A percentile compares a stretch with the other conserved stretches of the same genome.
phyloP scores from a whole-genome alignment of 2,329 filamentous ascomycete species.

The Volutella citrinella region DNA sequence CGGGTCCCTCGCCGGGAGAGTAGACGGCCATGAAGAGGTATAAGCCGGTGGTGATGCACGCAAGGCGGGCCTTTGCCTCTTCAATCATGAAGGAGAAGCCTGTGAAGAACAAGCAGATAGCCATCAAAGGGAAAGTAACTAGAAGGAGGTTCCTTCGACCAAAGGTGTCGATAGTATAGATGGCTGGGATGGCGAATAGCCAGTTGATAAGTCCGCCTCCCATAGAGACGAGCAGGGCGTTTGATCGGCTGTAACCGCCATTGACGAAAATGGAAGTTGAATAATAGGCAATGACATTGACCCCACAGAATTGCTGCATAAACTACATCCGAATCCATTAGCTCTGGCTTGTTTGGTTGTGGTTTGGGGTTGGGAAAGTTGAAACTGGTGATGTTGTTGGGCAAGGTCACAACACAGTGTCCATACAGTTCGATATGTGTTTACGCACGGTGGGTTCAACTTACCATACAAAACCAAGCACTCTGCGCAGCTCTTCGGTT shows the following conservation, averaged over 20 bases:
- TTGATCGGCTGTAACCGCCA: slow-evolving; percentile 38
- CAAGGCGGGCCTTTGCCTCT: slow-evolving; percentile 22
- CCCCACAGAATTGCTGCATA: slow-evolving; percentile 35
- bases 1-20: slow-evolving; percentile 53
- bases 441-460: no score
- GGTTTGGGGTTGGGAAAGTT: not conserved
- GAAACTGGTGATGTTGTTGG: no score
- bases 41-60: slow-evolving; percentile 34
- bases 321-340: slow-evolving; percentile 18
- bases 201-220: slow-evolving; percentile 58
- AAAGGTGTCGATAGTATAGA: slow-evolving; percentile 58
- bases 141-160: slow-evolving; percentile 54
- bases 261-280: slow-evolving; percentile 41
- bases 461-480: slow-evolving; percentile 35
- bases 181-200: slow-evolving; percentile 54
- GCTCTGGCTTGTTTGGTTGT: not conserved
- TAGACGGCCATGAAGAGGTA: slow-evolving; percentile 41
- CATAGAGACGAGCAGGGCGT: slow-evolving; percentile 52
- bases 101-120: slow-evolving; percentile 51
- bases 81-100: slow-evolving; percentile 48
- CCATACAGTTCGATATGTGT: no score
- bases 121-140: slow-evolving; percentile 58
- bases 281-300: slow-evolving; percentile 59
- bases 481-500: slow-evolving; percentile 35
- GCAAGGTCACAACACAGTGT: no score